A percentile compares a stretch with the other conserved stretches of the same genome.
Evolutionary conservation across 345 rosid species (phyloP).

Genomic region (Cardamine resedifolia): DNA sequence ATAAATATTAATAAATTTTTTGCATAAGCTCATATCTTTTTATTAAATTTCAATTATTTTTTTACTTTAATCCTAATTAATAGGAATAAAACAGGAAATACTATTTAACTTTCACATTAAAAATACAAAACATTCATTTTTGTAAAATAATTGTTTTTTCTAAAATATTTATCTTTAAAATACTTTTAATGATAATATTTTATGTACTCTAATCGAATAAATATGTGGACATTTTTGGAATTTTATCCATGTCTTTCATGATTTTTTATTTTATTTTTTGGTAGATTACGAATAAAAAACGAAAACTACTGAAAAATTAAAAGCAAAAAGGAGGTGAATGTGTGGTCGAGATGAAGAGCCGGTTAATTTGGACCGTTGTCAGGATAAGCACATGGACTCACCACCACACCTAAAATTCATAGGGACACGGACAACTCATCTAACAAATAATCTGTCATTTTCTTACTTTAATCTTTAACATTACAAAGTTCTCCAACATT

Average conservation of each 20-base stretch:
- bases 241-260: conserved; percentile 17
- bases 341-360: conserved; percentile 37
- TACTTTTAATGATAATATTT: no score
- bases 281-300: not conserved
- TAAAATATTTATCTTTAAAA: no score
- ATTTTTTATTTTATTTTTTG: not conserved
- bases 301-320: not conserved
- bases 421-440: conserved; percentile 26
- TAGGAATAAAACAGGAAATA: no score
- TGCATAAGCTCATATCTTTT: no score
- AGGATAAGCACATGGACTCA: conserved; percentile 38
- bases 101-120: no score
- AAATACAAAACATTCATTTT: no score
- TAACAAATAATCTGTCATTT: not conserved
- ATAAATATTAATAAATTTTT: no score
- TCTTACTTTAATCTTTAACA: not conserved
- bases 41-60: no score
- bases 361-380: conserved; percentile 35
- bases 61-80: no score
- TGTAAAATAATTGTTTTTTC: no score
- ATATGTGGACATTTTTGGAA: conserved; percentile 6
- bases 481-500: not conserved
- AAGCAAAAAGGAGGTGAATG: conserved; percentile 2
- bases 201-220: not conserved
- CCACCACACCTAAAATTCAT: conserved; percentile 9